phyloP scores from a whole-genome alignment of 176 grass and related monocot species.

The Phoenix dactylifera region DNA sequence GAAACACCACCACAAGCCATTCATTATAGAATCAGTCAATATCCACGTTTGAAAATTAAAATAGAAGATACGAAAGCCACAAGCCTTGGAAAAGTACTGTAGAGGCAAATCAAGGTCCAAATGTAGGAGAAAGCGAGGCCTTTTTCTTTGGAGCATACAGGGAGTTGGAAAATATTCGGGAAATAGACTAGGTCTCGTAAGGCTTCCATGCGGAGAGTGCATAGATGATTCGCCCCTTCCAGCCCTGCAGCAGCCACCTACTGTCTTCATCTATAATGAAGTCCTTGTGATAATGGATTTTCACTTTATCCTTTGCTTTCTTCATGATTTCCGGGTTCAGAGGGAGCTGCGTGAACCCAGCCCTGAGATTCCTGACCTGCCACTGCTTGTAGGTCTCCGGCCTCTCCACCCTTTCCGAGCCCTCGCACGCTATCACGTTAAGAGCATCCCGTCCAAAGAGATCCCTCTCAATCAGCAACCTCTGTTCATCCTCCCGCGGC shows the following conservation, averaged over 20 bases:
- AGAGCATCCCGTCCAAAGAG: constrained; percentile 86
- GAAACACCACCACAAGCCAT: too few species aligned
- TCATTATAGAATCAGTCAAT: too few species aligned
- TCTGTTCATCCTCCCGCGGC: constrained; percentile 67
- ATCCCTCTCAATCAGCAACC: constrained; percentile 71
- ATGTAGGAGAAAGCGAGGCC: too few species aligned
- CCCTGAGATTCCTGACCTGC: constrained; percentile 93
- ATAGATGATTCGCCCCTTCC: constrained; percentile 98
- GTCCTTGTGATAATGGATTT: constrained; percentile 88
- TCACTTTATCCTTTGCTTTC: constrained; percentile 87
- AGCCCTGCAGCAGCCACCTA: constrained; percentile 87
- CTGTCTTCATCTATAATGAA: constrained; percentile 93
- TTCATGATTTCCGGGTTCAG: constrained; percentile 61
- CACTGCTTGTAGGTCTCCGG: constrained; percentile 96
- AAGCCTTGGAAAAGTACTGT: too few species aligned
- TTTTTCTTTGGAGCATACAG: too few species aligned
- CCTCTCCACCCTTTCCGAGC: constrained; percentile 84
- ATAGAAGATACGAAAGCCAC: too few species aligned
- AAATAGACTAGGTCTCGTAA: constrained; percentile 8
- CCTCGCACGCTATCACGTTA: constrained; percentile 94
- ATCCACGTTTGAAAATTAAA: too few species aligned
- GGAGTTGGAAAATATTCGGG: too few species aligned
- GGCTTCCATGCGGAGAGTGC: constrained; percentile 88
- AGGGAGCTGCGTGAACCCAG: constrained; percentile 68
- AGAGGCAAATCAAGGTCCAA: too few species aligned